Evolutionary conservation across 2,329 filamentous ascomycete genomes (phyloP), one percentile per base, ranked within the genome.

Genomic region (Bipolaris oryzae): DNA sequence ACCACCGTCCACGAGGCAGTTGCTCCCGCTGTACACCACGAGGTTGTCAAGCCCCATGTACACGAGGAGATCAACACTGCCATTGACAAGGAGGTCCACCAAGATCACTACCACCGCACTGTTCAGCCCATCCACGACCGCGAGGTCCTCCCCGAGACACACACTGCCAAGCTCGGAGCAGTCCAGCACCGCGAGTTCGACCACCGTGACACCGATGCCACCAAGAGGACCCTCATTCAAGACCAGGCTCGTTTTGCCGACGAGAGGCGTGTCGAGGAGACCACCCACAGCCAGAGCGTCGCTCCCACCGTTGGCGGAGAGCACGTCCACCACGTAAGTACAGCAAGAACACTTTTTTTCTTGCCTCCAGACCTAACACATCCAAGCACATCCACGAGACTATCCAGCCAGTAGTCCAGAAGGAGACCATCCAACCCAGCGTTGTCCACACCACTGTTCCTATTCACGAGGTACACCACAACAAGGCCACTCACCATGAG

Each of bases 381-480:
- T 15, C 20, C 2, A 43, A 72, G 66, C 85, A 84, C 64, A 82
- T 89, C 3, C 86, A 89, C 60, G 87, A 90, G 73, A 86, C 84
- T 28, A 84, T 91, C 45, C 87, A 91, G 72, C 89, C 89, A 0
- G 82, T 91, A 0, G 79, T 92, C 34, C 81, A 91, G 48, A 90
- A 89, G 63, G 86, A 91, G 63, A 85, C 83, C 1, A 79, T 91
- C 25, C 84, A 89, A 61, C 87, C 87, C 1, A 81, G 85, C 15
- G 83, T 91, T 3, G 80, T 90, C 1, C 89, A 92, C 78, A 91
- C 86, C 21, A 90, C 87, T 1, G 80, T 89, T 0, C 89, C 89
- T 0, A 82, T 92, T 39, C 89, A 91, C 62, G 89, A 92, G 76
- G 83, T 84, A 1, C 89, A 91, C 70, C 86, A 90, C 66, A 85